Evolutionary conservation across 208 protist species (phyloP).

Genomic region (Histomonas meleagridis): DNA sequence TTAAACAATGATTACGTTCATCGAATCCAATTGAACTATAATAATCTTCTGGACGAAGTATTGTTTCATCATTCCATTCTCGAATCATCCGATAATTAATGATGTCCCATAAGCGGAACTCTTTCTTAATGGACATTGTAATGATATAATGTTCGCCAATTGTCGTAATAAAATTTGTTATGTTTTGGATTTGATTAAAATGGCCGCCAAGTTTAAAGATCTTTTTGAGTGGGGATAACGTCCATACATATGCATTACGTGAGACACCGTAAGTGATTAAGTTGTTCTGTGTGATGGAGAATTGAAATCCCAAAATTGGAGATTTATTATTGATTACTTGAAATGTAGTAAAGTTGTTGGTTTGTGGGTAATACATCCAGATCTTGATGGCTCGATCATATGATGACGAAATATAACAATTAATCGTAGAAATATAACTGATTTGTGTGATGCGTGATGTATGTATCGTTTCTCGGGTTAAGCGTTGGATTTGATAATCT

Average conservation of each 20-base stretch:
- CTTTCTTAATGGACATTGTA: not conserved
- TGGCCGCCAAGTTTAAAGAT: slow-evolving; percentile 27
- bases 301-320: not conserved
- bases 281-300: not conserved
- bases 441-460: not conserved
- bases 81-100: not conserved
- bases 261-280: not conserved
- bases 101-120: not conserved
- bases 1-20: not conserved
- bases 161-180: not conserved
- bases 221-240: not conserved
- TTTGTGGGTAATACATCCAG: not conserved
- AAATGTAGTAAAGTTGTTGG: not conserved
- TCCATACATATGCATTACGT: not conserved
- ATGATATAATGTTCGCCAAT: not conserved
- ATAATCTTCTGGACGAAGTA: not conserved
- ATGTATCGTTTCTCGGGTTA: not conserved
- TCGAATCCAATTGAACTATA: not conserved
- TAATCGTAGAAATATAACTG: not conserved
- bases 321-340: not conserved
- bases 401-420: not conserved
- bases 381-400: not conserved
- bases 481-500: not conserved
- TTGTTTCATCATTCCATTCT: not conserved
- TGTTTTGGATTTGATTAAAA: not conserved